A percentile compares a stretch with the other conserved stretches of the same genome.
Conservation (phyloP, 306 rosid genomes). For the Nissolia schottii region DNA sequence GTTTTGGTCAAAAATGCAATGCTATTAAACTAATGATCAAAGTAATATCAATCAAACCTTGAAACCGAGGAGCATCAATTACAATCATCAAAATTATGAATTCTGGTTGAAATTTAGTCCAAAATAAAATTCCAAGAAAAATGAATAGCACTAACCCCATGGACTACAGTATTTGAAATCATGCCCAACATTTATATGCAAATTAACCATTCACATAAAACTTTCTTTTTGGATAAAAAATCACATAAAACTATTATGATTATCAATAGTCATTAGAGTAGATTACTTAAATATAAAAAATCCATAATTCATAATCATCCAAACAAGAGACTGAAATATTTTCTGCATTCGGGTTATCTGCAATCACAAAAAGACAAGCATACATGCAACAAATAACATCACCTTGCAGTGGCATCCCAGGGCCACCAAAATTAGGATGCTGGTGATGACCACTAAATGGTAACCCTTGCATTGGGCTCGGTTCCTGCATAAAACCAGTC, state of each 20-base stretch:
- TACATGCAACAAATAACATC: slow-evolving; percentile 1
- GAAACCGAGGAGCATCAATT: slow-evolving; percentile 10
- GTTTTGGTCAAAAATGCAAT: background rate
- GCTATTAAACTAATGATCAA: background rate
- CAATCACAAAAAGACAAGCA: background rate
- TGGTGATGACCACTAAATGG: slow-evolving; percentile 55
- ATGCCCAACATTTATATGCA: slow-evolving; percentile 10
- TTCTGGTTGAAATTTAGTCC: background rate
- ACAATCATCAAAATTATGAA: background rate
- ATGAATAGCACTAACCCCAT: background rate
- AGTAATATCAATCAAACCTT: background rate
- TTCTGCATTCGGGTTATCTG: background rate
- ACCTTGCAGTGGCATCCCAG: slow-evolving; percentile 72
- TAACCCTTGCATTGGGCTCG: slow-evolving; percentile 59
- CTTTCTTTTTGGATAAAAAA: too few species aligned
- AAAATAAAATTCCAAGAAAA: background rate
- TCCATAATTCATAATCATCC: background rate
- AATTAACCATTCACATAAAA: background rate
- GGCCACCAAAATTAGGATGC: slow-evolving; percentile 57
- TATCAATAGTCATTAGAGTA: background rate
- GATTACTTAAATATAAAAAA: background rate
- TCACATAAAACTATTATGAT: background rate
- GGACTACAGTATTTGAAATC: background rate
- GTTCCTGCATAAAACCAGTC: slow-evolving; percentile 58
- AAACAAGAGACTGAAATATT: background rate